These are phyloP conservation scores for Beauveria pseudobassiana DNA, from an alignment of 2,329 filamentous ascomycete genomes.

Conservation along the genomic window DNA sequence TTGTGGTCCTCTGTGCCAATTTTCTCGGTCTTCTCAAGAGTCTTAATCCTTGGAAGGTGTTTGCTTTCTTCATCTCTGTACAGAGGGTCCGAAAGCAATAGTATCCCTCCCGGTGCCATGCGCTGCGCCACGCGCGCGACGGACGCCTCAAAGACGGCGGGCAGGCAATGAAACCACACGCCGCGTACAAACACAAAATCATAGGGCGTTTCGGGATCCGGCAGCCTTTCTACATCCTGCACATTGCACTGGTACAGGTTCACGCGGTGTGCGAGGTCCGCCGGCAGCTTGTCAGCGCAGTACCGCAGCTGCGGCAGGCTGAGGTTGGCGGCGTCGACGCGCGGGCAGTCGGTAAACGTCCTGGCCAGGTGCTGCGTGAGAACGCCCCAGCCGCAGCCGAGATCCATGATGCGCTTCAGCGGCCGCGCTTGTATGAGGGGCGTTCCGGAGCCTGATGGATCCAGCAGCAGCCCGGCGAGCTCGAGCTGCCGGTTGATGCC, in stretches of 20 bases:
- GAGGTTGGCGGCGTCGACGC: conserved; percentile 11
- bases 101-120: background rate
- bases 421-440: background rate
- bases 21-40: no score
- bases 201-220: no score
- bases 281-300: no score
- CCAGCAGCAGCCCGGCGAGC: background rate
- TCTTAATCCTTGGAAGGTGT: background rate
- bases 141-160: conserved; percentile 6
- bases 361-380: conserved; percentile 2
- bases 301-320: background rate
- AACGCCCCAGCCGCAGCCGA: conserved; percentile 10
- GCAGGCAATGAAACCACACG: background rate
- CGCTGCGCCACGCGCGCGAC: conserved; percentile 7
- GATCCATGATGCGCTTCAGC: conserved; percentile 3
- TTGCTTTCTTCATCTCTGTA: background rate
- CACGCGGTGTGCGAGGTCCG: no score
- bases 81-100: conserved; percentile 8
- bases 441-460: no score
- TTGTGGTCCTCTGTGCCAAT: background rate
- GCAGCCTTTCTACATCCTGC: no score
- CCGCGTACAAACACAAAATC: no score
- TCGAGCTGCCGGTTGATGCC: conserved; percentile 5
- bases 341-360: conserved; percentile 3
- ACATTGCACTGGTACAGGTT: no score